Base-by-base conservation (phyloP, 129 eudicot genomes). In the Tagetes erecta region DNA sequence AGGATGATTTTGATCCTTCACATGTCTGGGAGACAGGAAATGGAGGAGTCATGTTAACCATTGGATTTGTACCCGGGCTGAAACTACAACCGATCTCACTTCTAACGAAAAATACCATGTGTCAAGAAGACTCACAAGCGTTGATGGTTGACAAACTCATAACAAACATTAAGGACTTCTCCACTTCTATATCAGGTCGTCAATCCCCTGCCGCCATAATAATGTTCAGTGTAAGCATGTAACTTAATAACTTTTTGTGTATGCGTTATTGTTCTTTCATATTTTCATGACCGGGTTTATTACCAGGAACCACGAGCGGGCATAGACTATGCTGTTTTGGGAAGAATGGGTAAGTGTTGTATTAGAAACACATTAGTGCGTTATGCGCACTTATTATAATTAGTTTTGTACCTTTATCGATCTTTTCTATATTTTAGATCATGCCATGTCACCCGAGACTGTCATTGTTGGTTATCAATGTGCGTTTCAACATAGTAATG, bases 41-140 rank as follows among this genome's bases (percentile, higher is more conserved):
- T 46, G 66, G 76, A 73, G 91, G 90, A 13, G 67, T 93, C 55
- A 51, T 83, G 55, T 72, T 90, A 64, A 86, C 81, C 12, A 83
- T 87, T 79, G 98, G 98, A 60, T 87, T 80, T 80, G 37, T 90
- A 34, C 98, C 98, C 4, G 98, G 98, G 57, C 3, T 93, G 40
- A 90, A 78, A 84, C 84, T 88, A 37, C 60, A 76, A 80, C 81
- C 77, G 45, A 67, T 92, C 60, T 90, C 96, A 36, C 80, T 92
- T 45, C 41, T 70, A 10, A 55, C 50, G 7, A 34, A 60, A 70
- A 68, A 55, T 79, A 90, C 68, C 95, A 10, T 4, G 27, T 20
- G 27, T 14, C 12, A 3, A 1, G 14, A 10, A 4, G 14, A 10
- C 20, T 2, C 55, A 10, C 11, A 12, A 10, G n/a, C 95, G 49